A percentile compares a stretch with the other conserved stretches of the same genome.
These are phyloP conservation scores for Tricholoma terreum DNA, from an alignment of 768 basidiomycete species.

Conservation along the genomic window DNA sequence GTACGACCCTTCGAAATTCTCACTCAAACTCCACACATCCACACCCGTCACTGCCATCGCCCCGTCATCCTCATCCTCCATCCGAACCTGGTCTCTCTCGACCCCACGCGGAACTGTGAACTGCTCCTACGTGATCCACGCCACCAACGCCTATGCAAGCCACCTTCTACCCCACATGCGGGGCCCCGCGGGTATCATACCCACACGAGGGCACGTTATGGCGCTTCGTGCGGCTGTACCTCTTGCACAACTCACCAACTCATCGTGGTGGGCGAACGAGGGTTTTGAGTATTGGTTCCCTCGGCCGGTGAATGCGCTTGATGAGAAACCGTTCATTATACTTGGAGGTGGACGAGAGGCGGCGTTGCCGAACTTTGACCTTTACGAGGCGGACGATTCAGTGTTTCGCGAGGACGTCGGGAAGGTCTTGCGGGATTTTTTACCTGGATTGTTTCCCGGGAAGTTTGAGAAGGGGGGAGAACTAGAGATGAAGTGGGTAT, in stretches of 20 bases:
- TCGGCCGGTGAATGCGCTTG: conserved; percentile 39
- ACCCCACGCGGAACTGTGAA: conserved; percentile 64
- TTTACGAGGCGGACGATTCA: conserved; percentile 57
- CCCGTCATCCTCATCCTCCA: conserved; percentile 3
- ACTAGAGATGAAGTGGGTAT: conserved; percentile 82
- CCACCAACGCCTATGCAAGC: conserved; percentile 82
- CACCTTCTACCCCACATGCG: conserved; percentile 68
- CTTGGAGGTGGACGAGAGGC: conserved; percentile 66
- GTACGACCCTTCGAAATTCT: conserved; percentile 25
- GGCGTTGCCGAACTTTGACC: conserved; percentile 43
- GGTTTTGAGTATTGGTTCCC: conserved; percentile 83
- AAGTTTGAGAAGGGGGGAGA: conserved; percentile 45
- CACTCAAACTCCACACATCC: conserved; percentile 64
- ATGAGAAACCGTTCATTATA: conserved; percentile 56
- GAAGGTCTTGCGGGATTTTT: conserved; percentile 49
- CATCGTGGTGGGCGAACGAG: conserved; percentile 48
- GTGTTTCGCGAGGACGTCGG: conserved; percentile 46
- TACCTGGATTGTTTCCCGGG: conserved; percentile 56
- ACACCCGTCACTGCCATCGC: conserved; percentile 60
- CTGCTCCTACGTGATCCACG: conserved; percentile 72
- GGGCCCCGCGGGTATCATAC: conserved; percentile 56
- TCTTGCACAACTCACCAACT: conserved; percentile 36
- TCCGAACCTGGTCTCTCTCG: conserved; percentile 47
- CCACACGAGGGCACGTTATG: conserved; percentile 69
- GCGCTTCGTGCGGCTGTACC: conserved; percentile 38